Evolutionary conservation across 2,329 filamentous ascomycete species (phyloP).

Genomic region (Aureobasidium pullulans): DNA sequence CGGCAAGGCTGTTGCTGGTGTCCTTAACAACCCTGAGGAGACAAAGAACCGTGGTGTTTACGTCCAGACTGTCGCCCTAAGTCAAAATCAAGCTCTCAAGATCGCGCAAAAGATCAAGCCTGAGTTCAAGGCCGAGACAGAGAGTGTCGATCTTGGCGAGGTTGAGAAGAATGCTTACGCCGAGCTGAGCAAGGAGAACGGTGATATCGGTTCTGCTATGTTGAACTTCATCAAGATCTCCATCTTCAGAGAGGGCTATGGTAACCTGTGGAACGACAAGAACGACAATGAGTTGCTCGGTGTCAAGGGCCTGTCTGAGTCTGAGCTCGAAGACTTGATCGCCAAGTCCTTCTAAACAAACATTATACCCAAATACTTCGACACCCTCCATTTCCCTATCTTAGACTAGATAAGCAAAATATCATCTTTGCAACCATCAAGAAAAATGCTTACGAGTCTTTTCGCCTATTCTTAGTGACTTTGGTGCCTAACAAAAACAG

Average conservation of each 20-base stretch:
- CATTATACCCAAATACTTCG: neutral
- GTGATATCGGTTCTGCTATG: slow-evolving; percentile 18
- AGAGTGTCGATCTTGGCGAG: slow-evolving; percentile 22
- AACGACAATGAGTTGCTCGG: slow-evolving; percentile 33
- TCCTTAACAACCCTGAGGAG: slow-evolving; percentile 27
- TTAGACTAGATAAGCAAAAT: neutral
- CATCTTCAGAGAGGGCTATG: slow-evolving; percentile 24
- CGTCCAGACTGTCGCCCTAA: slow-evolving; percentile 28
- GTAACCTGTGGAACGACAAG: slow-evolving; percentile 23
- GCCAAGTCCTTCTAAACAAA: slow-evolving; percentile 12
- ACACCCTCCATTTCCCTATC: neutral
- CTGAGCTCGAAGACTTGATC: slow-evolving; percentile 25
- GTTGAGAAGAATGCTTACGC: slow-evolving; percentile 25
- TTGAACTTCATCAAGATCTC: slow-evolving; percentile 25
- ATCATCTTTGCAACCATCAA: neutral
- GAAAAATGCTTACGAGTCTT: neutral
- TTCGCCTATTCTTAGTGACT: neutral
- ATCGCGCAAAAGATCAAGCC: slow-evolving; percentile 26
- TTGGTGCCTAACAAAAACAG: neutral
- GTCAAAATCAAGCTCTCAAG: slow-evolving; percentile 32
- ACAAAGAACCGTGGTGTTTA: slow-evolving; percentile 31
- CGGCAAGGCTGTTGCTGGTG: slow-evolving; percentile 27
- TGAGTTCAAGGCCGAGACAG: slow-evolving; percentile 6
- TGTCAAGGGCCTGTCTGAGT: slow-evolving; percentile 24
- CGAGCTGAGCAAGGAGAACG: slow-evolving; percentile 22